Evolutionary conservation across 73 alveolate species (phyloP).

Genomic region (Paramecium sexaurelia): DNA sequence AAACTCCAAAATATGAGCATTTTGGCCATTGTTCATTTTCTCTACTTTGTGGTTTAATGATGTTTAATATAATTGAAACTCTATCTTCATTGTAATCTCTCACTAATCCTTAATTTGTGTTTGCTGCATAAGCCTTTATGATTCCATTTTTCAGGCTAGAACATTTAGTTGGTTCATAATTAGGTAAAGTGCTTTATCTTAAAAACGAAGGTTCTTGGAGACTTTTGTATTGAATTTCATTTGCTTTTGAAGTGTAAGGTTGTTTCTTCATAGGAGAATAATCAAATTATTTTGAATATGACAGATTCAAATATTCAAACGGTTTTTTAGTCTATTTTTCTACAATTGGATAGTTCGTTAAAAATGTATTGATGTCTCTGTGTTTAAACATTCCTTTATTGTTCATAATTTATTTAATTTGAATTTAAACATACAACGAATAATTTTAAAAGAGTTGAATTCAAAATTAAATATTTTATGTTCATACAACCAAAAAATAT

Average conservation of each 20-base stretch:
- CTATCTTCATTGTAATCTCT: constrained; percentile 95
- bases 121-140: constrained; percentile 93
- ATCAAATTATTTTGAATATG: neutral
- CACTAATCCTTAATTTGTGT: constrained; percentile 90
- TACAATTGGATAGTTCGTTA: neutral
- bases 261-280: neutral
- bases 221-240: neutral
- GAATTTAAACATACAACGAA: constrained; percentile 13
- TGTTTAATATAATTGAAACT: constrained; percentile 89
- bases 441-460: too few species aligned
- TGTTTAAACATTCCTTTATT: neutral
- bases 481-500: too few species aligned
- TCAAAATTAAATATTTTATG: neutral
- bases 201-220: neutral
- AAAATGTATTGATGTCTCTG: neutral
- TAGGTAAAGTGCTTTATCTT: neutral
- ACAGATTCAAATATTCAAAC: neutral
- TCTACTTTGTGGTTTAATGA: constrained; percentile 78
- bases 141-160: constrained; percentile 83
- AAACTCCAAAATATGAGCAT: constrained; percentile 95
- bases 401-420: constrained; percentile 7
- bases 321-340: neutral
- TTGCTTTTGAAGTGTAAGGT: neutral
- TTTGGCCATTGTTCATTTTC: constrained; percentile 92
- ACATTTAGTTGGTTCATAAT: constrained; percentile 77